Conservation (phyloP, 1,284 basidiomycete species). For the Ganoderma leucocontextum region DNA sequence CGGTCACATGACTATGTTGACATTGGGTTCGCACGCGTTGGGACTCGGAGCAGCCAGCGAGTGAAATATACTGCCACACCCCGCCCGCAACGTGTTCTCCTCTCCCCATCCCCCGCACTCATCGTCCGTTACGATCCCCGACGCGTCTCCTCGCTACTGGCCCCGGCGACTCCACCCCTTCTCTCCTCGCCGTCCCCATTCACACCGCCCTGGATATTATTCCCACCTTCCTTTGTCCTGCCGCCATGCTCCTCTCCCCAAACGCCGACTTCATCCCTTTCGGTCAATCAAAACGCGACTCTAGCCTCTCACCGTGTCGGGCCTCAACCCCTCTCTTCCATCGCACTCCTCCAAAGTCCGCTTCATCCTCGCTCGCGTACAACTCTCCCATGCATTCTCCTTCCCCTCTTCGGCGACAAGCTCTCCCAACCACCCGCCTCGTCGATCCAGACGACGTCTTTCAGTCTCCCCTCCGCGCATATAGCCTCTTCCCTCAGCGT, state of each 20-base stretch:
- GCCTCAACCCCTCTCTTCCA: conserved; percentile 44
- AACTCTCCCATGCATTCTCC: conserved; percentile 68
- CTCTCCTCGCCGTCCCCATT: conserved; percentile 6
- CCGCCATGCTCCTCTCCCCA: conserved; percentile 48
- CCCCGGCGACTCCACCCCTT: conserved; percentile 10
- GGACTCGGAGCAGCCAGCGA: neutral
- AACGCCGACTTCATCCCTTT: conserved; percentile 46
- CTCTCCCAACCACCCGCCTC: conserved; percentile 41
- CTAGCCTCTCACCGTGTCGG: conserved; percentile 56
- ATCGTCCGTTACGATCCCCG: conserved; percentile 15
- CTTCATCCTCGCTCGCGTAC: conserved; percentile 44
- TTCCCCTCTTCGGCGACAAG: conserved; percentile 58
- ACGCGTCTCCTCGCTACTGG: conserved; percentile 16
- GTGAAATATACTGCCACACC: conserved; percentile 14
- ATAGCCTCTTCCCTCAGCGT: conserved; percentile 50
- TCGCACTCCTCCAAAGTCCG: conserved; percentile 47
- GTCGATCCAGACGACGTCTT: conserved; percentile 57
- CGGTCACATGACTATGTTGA: conserved; percentile 35
- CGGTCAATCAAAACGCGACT: conserved; percentile 48
- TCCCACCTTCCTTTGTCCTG: conserved; percentile 41
- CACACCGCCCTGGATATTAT: conserved; percentile 20
- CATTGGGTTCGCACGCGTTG: conserved; percentile 31
- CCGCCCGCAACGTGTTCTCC: conserved; percentile 12
- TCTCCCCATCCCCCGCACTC: conserved; percentile 4
- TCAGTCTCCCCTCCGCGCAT: conserved; percentile 60